phyloP scores from a whole-genome alignment of 306 rosid species.

The Rosa lucieae region DNA sequence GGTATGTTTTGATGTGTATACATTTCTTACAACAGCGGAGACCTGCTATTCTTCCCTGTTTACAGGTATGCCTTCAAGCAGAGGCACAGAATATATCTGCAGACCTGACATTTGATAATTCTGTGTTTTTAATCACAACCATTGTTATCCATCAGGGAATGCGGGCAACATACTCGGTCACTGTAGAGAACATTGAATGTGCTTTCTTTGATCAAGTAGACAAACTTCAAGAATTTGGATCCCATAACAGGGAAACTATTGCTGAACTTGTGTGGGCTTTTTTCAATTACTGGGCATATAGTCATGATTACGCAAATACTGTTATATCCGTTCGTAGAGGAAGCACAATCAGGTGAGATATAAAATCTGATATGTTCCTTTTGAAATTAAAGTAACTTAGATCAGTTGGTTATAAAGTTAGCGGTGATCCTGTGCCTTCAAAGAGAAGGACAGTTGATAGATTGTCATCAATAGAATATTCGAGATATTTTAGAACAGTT shows the following conservation, averaged over 20 bases:
- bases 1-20: slow-evolving; percentile 99
- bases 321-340: slow-evolving; percentile 91
- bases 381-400: neutral
- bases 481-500: neutral
- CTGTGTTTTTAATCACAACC: slow-evolving; percentile 5
- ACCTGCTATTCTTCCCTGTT: slow-evolving; percentile 96
- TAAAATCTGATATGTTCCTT: neutral
- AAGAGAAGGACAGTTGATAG: neutral
- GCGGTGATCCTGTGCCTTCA: neutral
- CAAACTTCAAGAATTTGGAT: slow-evolving; percentile 59
- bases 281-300: slow-evolving; percentile 93
- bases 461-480: neutral
- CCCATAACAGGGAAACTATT: slow-evolving; percentile 64
- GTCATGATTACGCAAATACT: slow-evolving; percentile 78
- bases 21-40: slow-evolving; percentile 78
- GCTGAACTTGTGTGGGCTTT: slow-evolving; percentile 91
- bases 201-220: slow-evolving; percentile 84
- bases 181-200: slow-evolving; percentile 65
- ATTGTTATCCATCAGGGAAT: slow-evolving; percentile 51
- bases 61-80: slow-evolving; percentile 68
- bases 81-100: neutral
- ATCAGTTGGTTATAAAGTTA: neutral
- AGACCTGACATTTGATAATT: neutral
- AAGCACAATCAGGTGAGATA: slow-evolving; percentile 67
- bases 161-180: slow-evolving; percentile 60